Base-by-base conservation (phyloP, 1,284 basidiomycete genomes). In the Vanrija pseudolonga region DNA sequence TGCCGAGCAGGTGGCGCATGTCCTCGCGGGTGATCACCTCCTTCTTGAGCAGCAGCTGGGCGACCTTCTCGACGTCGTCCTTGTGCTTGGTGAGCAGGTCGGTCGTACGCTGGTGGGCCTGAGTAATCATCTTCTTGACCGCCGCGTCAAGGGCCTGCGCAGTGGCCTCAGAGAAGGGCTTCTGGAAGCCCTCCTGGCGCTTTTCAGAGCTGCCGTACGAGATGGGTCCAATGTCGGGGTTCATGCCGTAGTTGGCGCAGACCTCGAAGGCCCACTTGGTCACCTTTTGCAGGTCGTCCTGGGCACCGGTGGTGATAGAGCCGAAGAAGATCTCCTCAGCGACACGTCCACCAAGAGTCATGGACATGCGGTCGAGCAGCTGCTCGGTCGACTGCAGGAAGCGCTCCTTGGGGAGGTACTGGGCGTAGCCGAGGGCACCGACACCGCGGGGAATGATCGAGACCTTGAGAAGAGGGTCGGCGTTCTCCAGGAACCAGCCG, bases 291-390 rank as follows among this genome's bases (percentile, higher is more conserved):
- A 98, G 79, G 71, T 98, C 95, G 69, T 98, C 94, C 77, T 97
- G 92, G 3, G 96, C 96, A 64, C 95, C 95, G 2, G 95, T 96
- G 1, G 96, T 99, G 76, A 98, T 95, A n/a, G 76, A 66, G 36
- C 90, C 91, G 70, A 98, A 99, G 81, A 98, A 97, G 59, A 98
- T 94, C 77, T 98, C 96, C 77, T 98, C 95, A 0, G 93, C 89
- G 3, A 98, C 95, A 58, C 96, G 90, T 3, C 95, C 95, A 56
- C 96, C 95, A n/a, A 99, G 83, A 0, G 95, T 98, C 91, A 98
- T 98, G 78, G 91, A 95, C 80, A 99, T 98, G 55, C 92, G 84
- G 76, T 98, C 95, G 32, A 85, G 73, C 80, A 99, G 88, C 76
- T 98, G 94, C 56, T 95, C 90, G 0, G 91, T 95, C 14, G 92